phyloP scores from a whole-genome alignment of 352 stramenopile species.

The Aphanomyces stellatus region DNA sequence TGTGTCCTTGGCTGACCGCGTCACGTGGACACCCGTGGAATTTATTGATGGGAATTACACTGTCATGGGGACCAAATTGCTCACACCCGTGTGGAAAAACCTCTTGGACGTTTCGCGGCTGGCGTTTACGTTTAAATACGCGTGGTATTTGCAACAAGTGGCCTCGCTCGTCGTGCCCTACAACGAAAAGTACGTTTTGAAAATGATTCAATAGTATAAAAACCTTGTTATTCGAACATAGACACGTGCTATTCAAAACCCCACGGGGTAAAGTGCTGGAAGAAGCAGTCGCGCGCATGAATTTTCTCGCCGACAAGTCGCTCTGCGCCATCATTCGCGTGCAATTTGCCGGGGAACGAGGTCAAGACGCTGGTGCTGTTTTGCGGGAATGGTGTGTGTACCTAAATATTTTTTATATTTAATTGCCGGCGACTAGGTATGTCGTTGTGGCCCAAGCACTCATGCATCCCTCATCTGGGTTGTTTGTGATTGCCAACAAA shows the following conservation, averaged over 20 bases:
- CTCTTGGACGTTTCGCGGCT: conserved; percentile 18
- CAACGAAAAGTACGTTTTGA: too few species aligned
- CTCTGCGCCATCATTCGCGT: conserved; percentile 39
- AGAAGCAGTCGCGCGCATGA: background rate
- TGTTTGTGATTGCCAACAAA: conserved; percentile 44
- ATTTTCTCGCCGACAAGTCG: background rate
- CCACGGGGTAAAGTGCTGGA: background rate
- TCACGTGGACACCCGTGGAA: conserved; percentile 27
- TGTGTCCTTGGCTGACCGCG: conserved; percentile 16
- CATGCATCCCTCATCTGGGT: conserved; percentile 30
- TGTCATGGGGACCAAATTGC: too few species aligned
- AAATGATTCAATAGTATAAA: too few species aligned
- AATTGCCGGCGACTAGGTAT: conserved; percentile 1
- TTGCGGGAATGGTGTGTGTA: conserved; percentile 88
- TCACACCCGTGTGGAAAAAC: conserved; percentile 41
- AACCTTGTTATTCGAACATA: too few species aligned
- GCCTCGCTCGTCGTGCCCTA: conserved; percentile 48
- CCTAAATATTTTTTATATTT: too few species aligned
- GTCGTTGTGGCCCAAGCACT: conserved; percentile 59
- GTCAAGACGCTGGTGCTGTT: conserved; percentile 74
- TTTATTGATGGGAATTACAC: conserved; percentile 27
- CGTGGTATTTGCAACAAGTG: conserved; percentile 78
- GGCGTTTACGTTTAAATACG: conserved; percentile 70
- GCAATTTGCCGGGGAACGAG: conserved; percentile 70
- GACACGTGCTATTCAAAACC: background rate